Conservation (phyloP, 495 filamentous ascomycete species). For the Physcia stellaris region DNA sequence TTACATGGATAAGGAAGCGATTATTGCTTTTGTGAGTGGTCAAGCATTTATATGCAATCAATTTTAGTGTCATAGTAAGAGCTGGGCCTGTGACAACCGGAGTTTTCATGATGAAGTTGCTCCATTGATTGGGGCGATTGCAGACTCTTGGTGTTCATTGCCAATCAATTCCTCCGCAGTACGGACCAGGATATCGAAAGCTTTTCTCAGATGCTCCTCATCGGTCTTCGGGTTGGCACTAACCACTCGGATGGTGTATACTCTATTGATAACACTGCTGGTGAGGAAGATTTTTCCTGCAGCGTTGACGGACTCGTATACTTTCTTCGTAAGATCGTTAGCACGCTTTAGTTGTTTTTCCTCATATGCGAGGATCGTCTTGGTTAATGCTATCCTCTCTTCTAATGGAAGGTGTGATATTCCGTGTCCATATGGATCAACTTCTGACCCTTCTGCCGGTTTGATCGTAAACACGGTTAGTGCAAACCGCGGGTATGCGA, state of each 20-base stretch:
- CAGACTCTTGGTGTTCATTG: too few species aligned
- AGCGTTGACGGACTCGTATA: conserved; percentile 66
- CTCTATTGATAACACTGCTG: conserved; percentile 57
- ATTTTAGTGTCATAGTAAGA: neutral
- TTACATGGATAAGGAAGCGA: too few species aligned
- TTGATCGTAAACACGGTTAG: conserved; percentile 61
- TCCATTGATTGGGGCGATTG: too few species aligned
- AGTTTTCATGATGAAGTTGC: too few species aligned
- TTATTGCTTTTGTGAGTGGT: too few species aligned
- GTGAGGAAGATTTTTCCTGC: conserved; percentile 77
- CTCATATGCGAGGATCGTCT: neutral
- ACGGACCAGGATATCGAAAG: conserved; percentile 67
- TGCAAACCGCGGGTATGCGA: conserved; percentile 63
- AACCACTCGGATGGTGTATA: conserved; percentile 72
- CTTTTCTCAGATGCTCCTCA: conserved; percentile 54
- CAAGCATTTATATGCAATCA: too few species aligned
- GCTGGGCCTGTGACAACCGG: neutral
- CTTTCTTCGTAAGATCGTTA: conserved; percentile 58
- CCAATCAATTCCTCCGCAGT: conserved; percentile 48
- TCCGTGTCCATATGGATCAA: neutral
- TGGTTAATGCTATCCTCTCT: neutral
- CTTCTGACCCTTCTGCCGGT: conserved; percentile 3
- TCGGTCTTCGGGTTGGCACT: conserved; percentile 54
- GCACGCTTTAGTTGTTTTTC: conserved; percentile 26
- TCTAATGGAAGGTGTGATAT: too few species aligned